These are phyloP conservation scores for Entomortierella beljakovae DNA, from an alignment of 192 early-diverging fungal genomes.

Conservation along the genomic window DNA sequence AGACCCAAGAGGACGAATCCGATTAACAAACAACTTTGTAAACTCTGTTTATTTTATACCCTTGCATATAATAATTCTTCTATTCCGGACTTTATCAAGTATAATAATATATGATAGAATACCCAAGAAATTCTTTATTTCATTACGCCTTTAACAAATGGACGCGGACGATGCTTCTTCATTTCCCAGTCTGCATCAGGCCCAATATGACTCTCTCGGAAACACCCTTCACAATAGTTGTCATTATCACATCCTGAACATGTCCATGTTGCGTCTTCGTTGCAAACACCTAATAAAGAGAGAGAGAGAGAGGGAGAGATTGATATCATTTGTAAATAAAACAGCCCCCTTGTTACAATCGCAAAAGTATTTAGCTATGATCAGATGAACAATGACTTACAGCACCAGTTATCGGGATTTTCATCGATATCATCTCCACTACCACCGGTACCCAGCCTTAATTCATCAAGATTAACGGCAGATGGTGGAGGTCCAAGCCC, in stretches of 20 bases:
- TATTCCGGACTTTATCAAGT: no score
- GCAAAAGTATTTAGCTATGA: conserved; percentile 6
- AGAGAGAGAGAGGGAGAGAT: background rate
- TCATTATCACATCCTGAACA: conserved; percentile 73
- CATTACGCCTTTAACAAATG: conserved; percentile 21
- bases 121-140: conserved; percentile 6
- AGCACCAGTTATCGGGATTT: conserved; percentile 63
- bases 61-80: no score
- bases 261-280: conserved; percentile 68
- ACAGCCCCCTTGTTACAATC: background rate
- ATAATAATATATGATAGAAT: background rate
- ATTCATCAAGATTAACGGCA: conserved; percentile 43
- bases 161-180: conserved; percentile 47
- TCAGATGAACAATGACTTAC: conserved; percentile 38
- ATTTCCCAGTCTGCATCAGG: conserved; percentile 56
- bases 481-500: conserved; percentile 50
- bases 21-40: no score
- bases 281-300: conserved; percentile 60
- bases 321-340: background rate
- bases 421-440: conserved; percentile 22
- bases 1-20: background rate
- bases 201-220: conserved; percentile 64
- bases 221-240: conserved; percentile 66
- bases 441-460: conserved; percentile 13
- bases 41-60: no score